Percentiles rank a stretch among this genome's conserved stretches.
Conservation (phyloP, 2,329 filamentous ascomycete species). For the Aspergillus floridensis region DNA sequence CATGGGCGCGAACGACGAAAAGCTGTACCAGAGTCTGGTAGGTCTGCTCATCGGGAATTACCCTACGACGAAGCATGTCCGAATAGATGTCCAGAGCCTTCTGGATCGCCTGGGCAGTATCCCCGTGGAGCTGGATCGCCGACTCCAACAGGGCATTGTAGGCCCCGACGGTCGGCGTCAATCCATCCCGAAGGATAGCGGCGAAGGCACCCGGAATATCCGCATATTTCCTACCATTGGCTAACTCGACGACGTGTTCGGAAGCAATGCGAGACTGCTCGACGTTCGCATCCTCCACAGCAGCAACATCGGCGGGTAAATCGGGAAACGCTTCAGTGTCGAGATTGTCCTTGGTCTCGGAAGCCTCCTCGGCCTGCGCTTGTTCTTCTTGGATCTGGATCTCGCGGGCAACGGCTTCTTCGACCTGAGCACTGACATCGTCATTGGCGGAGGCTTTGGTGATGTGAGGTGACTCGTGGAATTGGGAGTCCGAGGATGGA, state of each 20-base stretch:
- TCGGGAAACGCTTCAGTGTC: slow-evolving; percentile 29
- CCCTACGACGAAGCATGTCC: slow-evolving; percentile 86
- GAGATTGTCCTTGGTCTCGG: slow-evolving; percentile 27
- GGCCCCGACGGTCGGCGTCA: slow-evolving; percentile 76
- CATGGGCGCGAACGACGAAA: slow-evolving; percentile 74
- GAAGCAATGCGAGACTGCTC: slow-evolving; percentile 69
- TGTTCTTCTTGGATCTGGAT: slow-evolving; percentile 61
- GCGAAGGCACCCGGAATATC: slow-evolving; percentile 92
- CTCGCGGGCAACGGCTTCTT: slow-evolving; percentile 79
- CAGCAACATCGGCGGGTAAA: slow-evolving; percentile 36
- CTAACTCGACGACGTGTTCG: slow-evolving; percentile 73
- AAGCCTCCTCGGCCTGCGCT: slow-evolving; percentile 41
- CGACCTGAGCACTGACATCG: slow-evolving; percentile 69
- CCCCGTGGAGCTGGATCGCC: slow-evolving; percentile 75
- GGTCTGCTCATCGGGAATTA: slow-evolving; percentile 77
- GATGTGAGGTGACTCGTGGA: slow-evolving; percentile 61
- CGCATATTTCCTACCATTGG: slow-evolving; percentile 68
- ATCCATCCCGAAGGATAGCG: slow-evolving; percentile 77
- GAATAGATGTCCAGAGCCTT: slow-evolving; percentile 94
- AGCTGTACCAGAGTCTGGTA: slow-evolving; percentile 85
- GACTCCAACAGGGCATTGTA: slow-evolving; percentile 89
- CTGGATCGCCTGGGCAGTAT: slow-evolving; percentile 79
- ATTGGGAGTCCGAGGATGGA: slow-evolving; percentile 51
- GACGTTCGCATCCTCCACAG: slow-evolving; percentile 50
- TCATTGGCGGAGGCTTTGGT: slow-evolving; percentile 52